These are phyloP conservation scores for Lasiodiplodia gonubiensis DNA, from an alignment of 2,329 filamentous ascomycete genomes.

Conservation along the genomic window DNA sequence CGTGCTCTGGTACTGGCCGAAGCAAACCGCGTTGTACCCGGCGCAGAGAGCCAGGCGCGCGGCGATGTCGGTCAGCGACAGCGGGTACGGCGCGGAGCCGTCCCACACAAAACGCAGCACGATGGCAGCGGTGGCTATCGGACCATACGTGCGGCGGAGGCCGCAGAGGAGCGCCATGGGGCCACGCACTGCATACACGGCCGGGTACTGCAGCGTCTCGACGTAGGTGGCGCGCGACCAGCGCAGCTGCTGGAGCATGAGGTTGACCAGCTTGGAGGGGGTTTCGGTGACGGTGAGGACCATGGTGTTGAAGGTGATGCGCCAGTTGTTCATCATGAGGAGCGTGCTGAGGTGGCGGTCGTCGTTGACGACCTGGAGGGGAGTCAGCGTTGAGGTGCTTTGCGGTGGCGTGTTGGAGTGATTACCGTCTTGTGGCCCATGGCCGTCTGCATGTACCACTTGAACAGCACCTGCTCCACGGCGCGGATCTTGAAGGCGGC, in stretches of 20 bases:
- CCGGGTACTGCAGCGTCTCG: constrained; percentile 44
- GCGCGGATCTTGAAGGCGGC: constrained; percentile 43
- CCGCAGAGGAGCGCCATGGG: constrained; percentile 45
- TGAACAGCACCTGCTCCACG: constrained; percentile 40
- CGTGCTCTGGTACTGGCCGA: constrained; percentile 33
- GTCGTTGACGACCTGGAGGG: constrained; percentile 43
- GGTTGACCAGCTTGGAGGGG: constrained; percentile 42
- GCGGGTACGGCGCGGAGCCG: constrained; percentile 37
- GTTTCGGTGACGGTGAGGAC: constrained; percentile 47
- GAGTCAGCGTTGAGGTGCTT: neutral
- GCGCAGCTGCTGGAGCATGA: constrained; percentile 47
- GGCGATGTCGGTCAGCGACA: constrained; percentile 38
- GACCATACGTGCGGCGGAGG: constrained; percentile 40
- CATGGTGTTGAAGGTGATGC: constrained; percentile 43
- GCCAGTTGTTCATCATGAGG: constrained; percentile 43
- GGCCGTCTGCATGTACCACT: constrained; percentile 47
- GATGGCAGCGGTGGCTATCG: constrained; percentile 17
- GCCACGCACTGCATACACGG: constrained; percentile 43
- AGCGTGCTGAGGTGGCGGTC: constrained; percentile 48
- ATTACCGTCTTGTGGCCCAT: constrained; percentile 43
- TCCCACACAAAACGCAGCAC: constrained; percentile 39
- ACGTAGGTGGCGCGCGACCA: constrained; percentile 47
- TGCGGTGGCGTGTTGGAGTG: neutral
- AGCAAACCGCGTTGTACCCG: constrained; percentile 36
- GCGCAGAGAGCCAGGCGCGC: constrained; percentile 34